Evolutionary conservation across 2,329 filamentous ascomycete species (phyloP).

Genomic region (Penicillium sp.): DNA sequence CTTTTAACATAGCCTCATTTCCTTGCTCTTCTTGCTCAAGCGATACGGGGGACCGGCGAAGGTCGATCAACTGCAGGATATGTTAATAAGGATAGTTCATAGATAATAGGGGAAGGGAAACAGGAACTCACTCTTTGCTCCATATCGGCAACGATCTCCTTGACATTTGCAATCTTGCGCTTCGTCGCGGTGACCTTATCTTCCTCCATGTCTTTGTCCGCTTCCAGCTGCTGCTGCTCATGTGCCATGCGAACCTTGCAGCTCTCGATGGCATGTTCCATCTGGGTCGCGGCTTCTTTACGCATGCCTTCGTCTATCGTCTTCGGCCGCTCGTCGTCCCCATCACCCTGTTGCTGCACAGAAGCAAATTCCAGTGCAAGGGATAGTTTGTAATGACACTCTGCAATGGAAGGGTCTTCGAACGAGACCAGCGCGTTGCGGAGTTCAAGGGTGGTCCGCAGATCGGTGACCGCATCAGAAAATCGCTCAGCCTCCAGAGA

Average conservation of each 20-base stretch:
- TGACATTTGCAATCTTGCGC: slow-evolving; percentile 60
- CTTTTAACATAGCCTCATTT: slow-evolving; percentile 53
- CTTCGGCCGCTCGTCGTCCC: slow-evolving; percentile 45
- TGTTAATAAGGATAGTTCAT: slow-evolving; percentile 16
- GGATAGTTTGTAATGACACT: slow-evolving; percentile 95
- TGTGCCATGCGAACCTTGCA: slow-evolving; percentile 59
- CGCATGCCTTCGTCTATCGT: slow-evolving; percentile 59
- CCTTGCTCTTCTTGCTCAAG: slow-evolving; percentile 44
- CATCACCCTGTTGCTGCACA: slow-evolving; percentile 58
- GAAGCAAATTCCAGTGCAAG: slow-evolving; percentile 93
- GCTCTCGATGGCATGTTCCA: slow-evolving; percentile 64
- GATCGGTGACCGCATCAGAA: slow-evolving; percentile 81
- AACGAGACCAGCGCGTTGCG: slow-evolving; percentile 78
- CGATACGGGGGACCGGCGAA: slow-evolving; percentile 58
- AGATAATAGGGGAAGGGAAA: slow-evolving; percentile 1
- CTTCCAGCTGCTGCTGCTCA: slow-evolving; percentile 53
- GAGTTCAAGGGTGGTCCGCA: slow-evolving; percentile 74
- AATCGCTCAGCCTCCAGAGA: slow-evolving; percentile 97
- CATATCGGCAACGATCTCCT: slow-evolving; percentile 66
- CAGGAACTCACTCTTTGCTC: slow-evolving; percentile 55
- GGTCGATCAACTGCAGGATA: slow-evolving; percentile 56
- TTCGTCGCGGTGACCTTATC: slow-evolving; percentile 45
- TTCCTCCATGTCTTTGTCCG: slow-evolving; percentile 43
- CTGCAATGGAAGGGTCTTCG: slow-evolving; percentile 84
- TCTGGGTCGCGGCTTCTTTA: slow-evolving; percentile 61